Base-by-base conservation (phyloP, 768 basidiomycete genomes). In the Clavulina sp. region DNA sequence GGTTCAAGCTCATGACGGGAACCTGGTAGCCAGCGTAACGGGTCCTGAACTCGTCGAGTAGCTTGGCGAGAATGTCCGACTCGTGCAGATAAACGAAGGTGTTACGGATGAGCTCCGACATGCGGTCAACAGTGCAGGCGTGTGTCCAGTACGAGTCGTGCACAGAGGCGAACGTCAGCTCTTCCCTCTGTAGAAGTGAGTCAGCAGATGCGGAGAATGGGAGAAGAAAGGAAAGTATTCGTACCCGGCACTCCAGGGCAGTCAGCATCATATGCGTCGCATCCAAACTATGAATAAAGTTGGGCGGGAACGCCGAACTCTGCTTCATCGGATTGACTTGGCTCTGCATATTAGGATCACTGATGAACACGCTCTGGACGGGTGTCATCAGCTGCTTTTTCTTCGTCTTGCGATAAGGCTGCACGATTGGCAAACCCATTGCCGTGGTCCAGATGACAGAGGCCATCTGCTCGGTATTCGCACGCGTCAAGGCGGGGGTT, bases 81-180 rank as follows among this genome's bases (percentile, higher is more conserved):
- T 82, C 82, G 65, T 99, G 93, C 16, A 97, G 72, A 0, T 82
- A 78, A 52, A 97, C 84, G 64, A 99, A 99, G 0, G 86, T 88
- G 41, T 92, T 84, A 28, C 93, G 82, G 59, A 97, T 93, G 58
- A 84, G 72, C 44, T 70, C 71, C 0, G 87, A 84, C 89, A 97
- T 93, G 49, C 77, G 67, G 65, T 95, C 86, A 50, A 96, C 81
- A 57, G 73, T 75, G 41, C 69, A 75, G 0, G 95, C 83, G 61
- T 99, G 95, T 3, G 93, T 96, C 95, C 95, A 99, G 67, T 96
- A 99, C 0, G 95, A 97, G 62, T 99, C 95, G 62, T 99, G 95
- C 7, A 99, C 95, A 0, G 89, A 85, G 0, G 93, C 92, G 63
- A 96, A 97, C 0, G 81, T 80, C 57, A 99, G 60, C 33, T 70